phyloP scores from a whole-genome alignment of 2,329 filamentous ascomycete genomes.

The Calonectria pseudoreteaudii region DNA sequence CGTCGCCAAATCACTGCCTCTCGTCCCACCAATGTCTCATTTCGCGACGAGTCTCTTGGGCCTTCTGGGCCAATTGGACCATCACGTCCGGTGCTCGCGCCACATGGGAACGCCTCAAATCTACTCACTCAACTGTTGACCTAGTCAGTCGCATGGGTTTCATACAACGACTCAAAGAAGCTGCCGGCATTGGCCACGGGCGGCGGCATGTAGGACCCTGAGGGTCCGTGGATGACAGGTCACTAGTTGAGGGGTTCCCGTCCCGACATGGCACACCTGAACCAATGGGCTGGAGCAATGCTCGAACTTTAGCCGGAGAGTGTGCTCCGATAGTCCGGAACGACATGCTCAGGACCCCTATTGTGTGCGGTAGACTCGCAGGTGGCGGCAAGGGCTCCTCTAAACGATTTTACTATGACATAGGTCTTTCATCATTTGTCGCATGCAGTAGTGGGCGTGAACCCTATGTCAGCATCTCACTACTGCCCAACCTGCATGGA shows the following conservation, averaged over 20 bases:
- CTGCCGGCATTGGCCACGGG: not conserved
- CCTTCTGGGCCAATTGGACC: not conserved
- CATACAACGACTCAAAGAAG: not conserved
- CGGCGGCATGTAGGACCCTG: not conserved
- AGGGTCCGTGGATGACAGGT: not conserved
- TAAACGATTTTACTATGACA: not conserved
- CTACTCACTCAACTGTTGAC: not conserved
- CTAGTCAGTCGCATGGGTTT: not conserved
- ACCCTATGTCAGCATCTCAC: not conserved
- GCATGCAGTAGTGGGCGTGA: not conserved
- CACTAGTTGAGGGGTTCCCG: not conserved
- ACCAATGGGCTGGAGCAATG: too few species aligned
- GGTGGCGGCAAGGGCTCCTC: not conserved
- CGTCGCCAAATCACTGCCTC: not conserved
- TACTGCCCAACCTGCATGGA: not conserved
- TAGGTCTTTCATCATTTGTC: not conserved
- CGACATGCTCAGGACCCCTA: not conserved
- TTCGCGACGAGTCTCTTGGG: not conserved
- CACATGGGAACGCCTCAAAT: not conserved
- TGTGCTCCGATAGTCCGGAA: not conserved
- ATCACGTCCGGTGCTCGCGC: not conserved
- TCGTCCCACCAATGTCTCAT: not conserved
- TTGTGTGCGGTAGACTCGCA: not conserved
- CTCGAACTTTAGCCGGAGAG: not conserved
- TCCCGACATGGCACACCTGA: not conserved